Conservation (phyloP, 139 green algal species). For the Chlorella sp. region DNA sequence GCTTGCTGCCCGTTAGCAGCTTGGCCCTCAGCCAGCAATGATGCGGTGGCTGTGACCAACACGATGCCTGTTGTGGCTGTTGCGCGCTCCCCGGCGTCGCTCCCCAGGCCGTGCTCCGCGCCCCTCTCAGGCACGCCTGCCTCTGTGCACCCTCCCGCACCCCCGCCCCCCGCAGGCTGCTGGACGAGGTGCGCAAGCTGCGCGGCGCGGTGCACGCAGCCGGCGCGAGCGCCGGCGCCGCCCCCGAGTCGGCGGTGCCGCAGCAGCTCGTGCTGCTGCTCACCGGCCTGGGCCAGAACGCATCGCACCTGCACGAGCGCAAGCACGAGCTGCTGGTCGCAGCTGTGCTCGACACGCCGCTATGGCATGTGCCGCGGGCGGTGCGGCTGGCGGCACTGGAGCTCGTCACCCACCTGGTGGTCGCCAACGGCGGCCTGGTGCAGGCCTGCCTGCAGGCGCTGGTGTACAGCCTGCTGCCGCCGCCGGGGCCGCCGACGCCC, state of each 20-base stretch:
- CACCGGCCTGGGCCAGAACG: conserved; percentile 23
- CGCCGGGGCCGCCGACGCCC: conserved; percentile 25
- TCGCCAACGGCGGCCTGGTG: conserved; percentile 64
- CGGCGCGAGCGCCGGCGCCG: background rate
- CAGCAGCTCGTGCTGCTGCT: conserved; percentile 40
- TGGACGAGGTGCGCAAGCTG: conserved; percentile 32
- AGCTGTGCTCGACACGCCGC: conserved; percentile 54
- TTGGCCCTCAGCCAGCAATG: too few relatives aligned
- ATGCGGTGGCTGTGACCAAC: too few relatives aligned
- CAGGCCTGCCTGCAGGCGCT: conserved; percentile 60
- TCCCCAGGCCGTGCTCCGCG: too few relatives aligned
- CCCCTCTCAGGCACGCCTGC: too few relatives aligned
- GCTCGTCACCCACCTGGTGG: conserved; percentile 62
- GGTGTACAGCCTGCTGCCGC: conserved; percentile 56
- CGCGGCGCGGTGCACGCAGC: conserved; percentile 7
- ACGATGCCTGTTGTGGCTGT: too few relatives aligned
- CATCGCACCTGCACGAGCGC: conserved; percentile 42
- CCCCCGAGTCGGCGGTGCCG: background rate
- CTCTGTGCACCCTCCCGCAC: too few relatives aligned
- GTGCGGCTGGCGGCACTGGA: conserved; percentile 59
- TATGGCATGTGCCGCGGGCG: conserved; percentile 52
- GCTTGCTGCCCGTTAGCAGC: too few relatives aligned
- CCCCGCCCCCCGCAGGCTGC: conserved; percentile 22
- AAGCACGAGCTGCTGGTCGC: conserved; percentile 46
- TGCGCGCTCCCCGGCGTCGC: too few relatives aligned